Percentiles rank a stretch among this genome's conserved stretches.
phyloP scores from a whole-genome alignment of 2,329 filamentous ascomycete species.

The Byssothecium circinans region DNA sequence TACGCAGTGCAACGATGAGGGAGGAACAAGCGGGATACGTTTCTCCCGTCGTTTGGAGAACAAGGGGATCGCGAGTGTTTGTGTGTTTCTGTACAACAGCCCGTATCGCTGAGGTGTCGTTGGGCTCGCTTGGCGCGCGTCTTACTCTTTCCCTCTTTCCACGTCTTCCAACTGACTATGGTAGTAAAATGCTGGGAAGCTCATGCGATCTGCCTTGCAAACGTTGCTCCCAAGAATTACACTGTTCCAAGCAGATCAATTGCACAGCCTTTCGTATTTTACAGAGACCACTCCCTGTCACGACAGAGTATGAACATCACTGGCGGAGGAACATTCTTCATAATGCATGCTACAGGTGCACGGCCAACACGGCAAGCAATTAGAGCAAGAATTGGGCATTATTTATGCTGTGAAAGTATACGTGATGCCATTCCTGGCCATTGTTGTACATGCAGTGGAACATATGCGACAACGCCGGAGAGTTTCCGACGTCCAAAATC shows the following conservation, averaged over 20 bases:
- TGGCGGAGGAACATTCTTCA: not conserved
- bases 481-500: conserved; percentile 30
- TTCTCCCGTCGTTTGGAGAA: not conserved
- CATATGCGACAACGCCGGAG: conserved; percentile 40
- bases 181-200: no score
- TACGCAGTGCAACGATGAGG: not conserved
- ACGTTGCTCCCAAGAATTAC: no score
- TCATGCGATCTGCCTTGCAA: no score
- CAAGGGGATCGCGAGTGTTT: conserved; percentile 3
- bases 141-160: not conserved
- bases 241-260: no score
- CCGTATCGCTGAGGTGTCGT: conserved; percentile 13
- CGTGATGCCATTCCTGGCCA: conserved; percentile 34
- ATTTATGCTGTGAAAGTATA: conserved; percentile 41
- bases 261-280: no score
- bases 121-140: conserved; percentile 18
- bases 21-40: no score
- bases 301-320: no score
- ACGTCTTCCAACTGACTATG: no score
- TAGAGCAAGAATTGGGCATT: conserved; percentile 16
- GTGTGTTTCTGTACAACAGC: conserved; percentile 8
- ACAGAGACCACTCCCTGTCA: no score
- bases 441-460: conserved; percentile 43
- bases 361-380: not conserved
- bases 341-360: not conserved